Base-by-base conservation (phyloP, 2,329 filamentous ascomycete genomes). In the Pseudocercospora pini-densiflorae region DNA sequence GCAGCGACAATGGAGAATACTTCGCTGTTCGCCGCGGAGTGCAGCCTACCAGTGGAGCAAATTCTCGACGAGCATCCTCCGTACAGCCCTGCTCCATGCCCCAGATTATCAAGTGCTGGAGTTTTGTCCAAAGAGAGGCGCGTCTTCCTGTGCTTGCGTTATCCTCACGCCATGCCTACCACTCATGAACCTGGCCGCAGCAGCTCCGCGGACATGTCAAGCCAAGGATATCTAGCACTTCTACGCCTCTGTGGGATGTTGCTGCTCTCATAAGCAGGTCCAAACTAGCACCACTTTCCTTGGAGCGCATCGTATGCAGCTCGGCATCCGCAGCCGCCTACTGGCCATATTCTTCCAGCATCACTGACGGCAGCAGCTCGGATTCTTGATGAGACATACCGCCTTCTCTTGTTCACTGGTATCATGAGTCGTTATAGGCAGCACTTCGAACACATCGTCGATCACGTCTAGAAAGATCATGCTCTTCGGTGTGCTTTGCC, bases 121-220 rank as follows among this genome's bases (percentile, higher is more conserved):
- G 29, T 47, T 31, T 31, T 8, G n/a, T 19, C 27, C 59, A 53
- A 21, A 33, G 24, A 27, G 33, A 58, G 51, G 61, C 19, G 49
- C 23, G 14, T 31, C 36, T 55, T 54, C 45, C 55, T 19, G n/a
- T 49, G 61, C 65, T 67, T 67, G 65, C 65, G 61, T 64, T 63
- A 64, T 61, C 23, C 65, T 67, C 65, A 67, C 65, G 61, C 65
- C 65, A 67, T 67, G 55, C 10, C 19, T 24, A 29, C 49, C 51
- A 55, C 51, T 55, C 51, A 55, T 55, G 24, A 27, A 55, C 51
- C 51, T 55, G 51, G 51, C 49, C 21, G 49, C 49, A 16, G 24
- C 27, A 55, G 14, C 27, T 55, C 24, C 51, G 51, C 51, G 24
- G 24, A 55, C 51, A 27, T 55, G 3, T 31, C 51, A 55, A 31